These are phyloP conservation scores for Cercospora zeae-maydis DNA, from an alignment of 2,329 filamentous ascomycete genomes.

Conservation along the genomic window DNA sequence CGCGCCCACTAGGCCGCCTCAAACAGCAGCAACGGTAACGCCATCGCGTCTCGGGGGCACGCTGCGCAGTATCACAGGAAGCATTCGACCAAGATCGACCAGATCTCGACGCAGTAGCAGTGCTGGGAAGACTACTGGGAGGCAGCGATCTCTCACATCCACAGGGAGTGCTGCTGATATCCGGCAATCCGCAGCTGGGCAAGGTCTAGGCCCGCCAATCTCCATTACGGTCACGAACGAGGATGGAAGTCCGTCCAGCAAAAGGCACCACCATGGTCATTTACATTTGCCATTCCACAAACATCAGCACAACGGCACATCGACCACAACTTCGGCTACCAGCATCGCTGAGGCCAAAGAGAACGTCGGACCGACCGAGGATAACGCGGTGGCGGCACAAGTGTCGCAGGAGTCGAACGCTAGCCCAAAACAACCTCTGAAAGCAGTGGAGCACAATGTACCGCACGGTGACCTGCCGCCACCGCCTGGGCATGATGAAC, in stretches of 20 bases:
- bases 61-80: conserved; percentile 59
- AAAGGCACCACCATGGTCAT: conserved; percentile 38
- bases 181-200: conserved; percentile 18
- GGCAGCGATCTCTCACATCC: conserved; percentile 22
- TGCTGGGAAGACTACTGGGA: conserved; percentile 40
- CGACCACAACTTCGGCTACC: conserved; percentile 14
- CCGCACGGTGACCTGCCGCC: conserved; percentile 36
- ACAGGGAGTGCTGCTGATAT: conserved; percentile 22
- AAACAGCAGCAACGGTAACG: conserved; percentile 36
- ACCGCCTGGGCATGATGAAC: conserved; percentile 40
- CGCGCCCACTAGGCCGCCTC: conserved; percentile 45
- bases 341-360: conserved; percentile 13
- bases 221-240: conserved; percentile 75
- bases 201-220: conserved; percentile 49
- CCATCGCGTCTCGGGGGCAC: conserved; percentile 34
- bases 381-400: conserved; percentile 7
- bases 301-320: conserved; percentile 12
- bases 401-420: conserved; percentile 4
- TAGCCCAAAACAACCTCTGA: conserved; percentile 36
- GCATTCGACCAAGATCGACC: conserved; percentile 54
- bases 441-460: conserved; percentile 41
- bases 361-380: conserved; percentile 17
- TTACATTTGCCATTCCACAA: conserved; percentile 36
- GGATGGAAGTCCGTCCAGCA: conserved; percentile 38
- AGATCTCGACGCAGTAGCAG: conserved; percentile 38